Percentiles rank a stretch among this genome's conserved stretches.
These are phyloP conservation scores for Crithidia bombi DNA, from an alignment of 208 protist genomes.

Conservation along the genomic window DNA sequence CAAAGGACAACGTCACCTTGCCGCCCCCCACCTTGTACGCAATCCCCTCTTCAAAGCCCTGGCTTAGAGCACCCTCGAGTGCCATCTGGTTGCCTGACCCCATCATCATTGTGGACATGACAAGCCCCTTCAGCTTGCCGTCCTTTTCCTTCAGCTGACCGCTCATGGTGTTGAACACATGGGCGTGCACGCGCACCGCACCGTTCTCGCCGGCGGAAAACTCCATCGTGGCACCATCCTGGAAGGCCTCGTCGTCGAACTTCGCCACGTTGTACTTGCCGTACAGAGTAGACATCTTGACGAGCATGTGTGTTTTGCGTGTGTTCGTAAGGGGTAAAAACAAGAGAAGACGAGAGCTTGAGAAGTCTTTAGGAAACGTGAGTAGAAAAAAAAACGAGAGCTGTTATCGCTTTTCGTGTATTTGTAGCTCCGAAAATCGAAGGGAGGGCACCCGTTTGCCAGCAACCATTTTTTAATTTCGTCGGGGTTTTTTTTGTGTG, in stretches of 20 bases:
- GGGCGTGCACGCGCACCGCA: constrained; percentile 16
- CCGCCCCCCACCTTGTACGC: constrained; percentile 19
- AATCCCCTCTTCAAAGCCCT: constrained; percentile 44
- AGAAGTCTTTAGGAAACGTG: neutral
- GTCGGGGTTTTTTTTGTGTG: too few species aligned
- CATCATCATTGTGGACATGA: constrained; percentile 56
- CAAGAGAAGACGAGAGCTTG: neutral
- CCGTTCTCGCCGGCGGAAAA: constrained; percentile 13
- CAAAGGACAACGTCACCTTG: constrained; percentile 33
- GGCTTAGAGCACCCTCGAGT: constrained; percentile 38
- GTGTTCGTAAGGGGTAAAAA: neutral
- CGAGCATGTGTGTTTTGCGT: neutral
- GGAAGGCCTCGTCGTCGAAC: constrained; percentile 29
- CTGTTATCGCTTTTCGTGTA: neutral
- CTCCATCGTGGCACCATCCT: constrained; percentile 17
- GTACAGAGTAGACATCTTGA: constrained; percentile 27
- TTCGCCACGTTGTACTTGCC: constrained; percentile 37
- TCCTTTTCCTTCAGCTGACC: constrained; percentile 33
- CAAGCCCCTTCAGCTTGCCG: constrained; percentile 35
- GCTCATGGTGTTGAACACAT: constrained; percentile 46
- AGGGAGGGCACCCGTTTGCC: too few species aligned
- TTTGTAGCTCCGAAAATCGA: too few species aligned
- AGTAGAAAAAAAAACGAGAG: neutral
- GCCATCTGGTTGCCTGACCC: constrained; percentile 26
- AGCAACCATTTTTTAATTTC: too few species aligned